Conservation (phyloP, 495 filamentous ascomycete genomes). For the Trichoderma parareesei region DNA sequence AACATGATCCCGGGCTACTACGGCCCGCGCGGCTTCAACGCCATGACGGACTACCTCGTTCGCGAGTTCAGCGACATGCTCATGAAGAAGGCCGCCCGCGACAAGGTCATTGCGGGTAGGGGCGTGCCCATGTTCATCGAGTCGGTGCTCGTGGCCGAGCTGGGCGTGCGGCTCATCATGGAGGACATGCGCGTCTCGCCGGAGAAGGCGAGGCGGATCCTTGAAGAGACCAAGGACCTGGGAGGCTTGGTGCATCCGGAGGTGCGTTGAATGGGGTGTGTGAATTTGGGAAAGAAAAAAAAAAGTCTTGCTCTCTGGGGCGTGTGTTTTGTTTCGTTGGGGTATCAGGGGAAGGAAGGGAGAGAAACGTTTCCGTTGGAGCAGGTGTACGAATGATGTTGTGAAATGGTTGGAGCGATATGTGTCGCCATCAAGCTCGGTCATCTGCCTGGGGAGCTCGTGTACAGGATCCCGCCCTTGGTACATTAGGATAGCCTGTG, state of each 20-base stretch:
- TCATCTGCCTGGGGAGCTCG: too few relatives aligned
- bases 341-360: too few relatives aligned
- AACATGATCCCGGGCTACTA: slow-evolving; percentile 69
- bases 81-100: slow-evolving; percentile 53
- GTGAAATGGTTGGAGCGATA: too few relatives aligned
- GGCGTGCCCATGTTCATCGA: slow-evolving; percentile 74
- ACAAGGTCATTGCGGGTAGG: slow-evolving; percentile 59
- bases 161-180: slow-evolving; percentile 67
- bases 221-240: slow-evolving; percentile 67
- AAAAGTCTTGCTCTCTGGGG: not conserved
- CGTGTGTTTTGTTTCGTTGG: not conserved
- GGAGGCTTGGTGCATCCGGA: slow-evolving; percentile 70
- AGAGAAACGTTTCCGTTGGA: too few relatives aligned
- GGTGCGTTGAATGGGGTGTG: slow-evolving; percentile 41
- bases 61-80: slow-evolving; percentile 51
- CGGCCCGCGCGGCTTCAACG: slow-evolving; percentile 64
- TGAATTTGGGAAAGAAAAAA: slow-evolving; percentile 19
- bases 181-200: slow-evolving; percentile 73
- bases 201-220: slow-evolving; percentile 55
- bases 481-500: too few relatives aligned
- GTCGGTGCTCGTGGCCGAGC: slow-evolving; percentile 77
- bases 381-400: too few relatives aligned
- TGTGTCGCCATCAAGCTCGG: too few relatives aligned
- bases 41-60: slow-evolving; percentile 58
- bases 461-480: too few relatives aligned